A percentile compares a stretch with the other conserved stretches of the same genome.
Evolutionary conservation across 1,284 basidiomycete genomes (phyloP).

Genomic region (Lentinula novae-zelandiae): DNA sequence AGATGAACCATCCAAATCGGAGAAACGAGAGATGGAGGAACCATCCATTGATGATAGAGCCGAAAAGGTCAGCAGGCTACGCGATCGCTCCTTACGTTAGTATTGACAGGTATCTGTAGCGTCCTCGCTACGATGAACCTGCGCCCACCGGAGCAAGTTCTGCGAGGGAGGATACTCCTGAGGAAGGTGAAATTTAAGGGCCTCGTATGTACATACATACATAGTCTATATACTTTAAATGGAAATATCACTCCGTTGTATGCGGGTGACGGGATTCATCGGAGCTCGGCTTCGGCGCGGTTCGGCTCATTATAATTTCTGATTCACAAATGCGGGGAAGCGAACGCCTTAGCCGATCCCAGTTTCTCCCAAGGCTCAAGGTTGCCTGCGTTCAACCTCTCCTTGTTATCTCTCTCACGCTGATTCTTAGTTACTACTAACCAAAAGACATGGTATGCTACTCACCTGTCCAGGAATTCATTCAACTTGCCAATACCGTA

Average conservation of each 20-base stretch:
- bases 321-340: not conserved
- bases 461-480: not conserved
- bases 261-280: too few species aligned
- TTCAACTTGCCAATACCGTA: too few species aligned
- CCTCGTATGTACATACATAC: not conserved
- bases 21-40: slow-evolving; percentile 42
- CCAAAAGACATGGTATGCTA: not conserved
- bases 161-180: slow-evolving; percentile 58
- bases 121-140: slow-evolving; percentile 48
- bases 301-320: not conserved
- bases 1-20: slow-evolving; percentile 27
- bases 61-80: slow-evolving; percentile 54
- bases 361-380: too few species aligned
- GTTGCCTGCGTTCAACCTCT: not conserved
- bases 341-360: not conserved
- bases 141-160: slow-evolving; percentile 32
- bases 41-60: slow-evolving; percentile 46
- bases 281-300: too few species aligned
- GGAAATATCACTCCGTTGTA: too few species aligned
- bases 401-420: not conserved
- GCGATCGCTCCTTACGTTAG: not conserved
- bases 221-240: not conserved
- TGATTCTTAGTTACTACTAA: not conserved
- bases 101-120: slow-evolving; percentile 30
- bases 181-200: slow-evolving; percentile 74